These are phyloP conservation scores for Vaccinium macrocarpon DNA, from an alignment of 148 eudicot species.

Conservation along the genomic window DNA sequence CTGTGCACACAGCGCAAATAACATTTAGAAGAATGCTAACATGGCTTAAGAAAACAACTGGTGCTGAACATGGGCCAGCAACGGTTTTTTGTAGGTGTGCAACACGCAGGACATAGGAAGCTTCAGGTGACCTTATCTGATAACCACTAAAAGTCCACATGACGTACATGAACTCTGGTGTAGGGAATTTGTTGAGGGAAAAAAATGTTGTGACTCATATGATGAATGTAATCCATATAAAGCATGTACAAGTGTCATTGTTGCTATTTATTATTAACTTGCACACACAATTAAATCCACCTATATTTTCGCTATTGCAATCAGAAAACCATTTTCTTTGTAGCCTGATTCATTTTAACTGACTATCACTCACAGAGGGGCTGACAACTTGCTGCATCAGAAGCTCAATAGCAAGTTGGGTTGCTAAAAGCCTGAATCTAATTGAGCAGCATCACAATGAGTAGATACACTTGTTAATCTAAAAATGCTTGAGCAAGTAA, in stretches of 20 bases:
- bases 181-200: neutral
- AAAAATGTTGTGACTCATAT: neutral
- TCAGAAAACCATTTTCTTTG: neutral
- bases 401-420: neutral
- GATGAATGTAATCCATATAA: neutral
- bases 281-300: neutral
- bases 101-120: neutral
- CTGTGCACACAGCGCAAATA: neutral
- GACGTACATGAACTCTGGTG: neutral
- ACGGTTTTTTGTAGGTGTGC: neutral
- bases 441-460: neutral
- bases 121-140: neutral
- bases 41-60: neutral
- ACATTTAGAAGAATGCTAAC: neutral
- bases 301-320: neutral
- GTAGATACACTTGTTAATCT: neutral
- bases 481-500: neutral
- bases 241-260: neutral
- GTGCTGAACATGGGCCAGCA: neutral
- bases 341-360: neutral
- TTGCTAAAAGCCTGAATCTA: neutral
- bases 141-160: neutral
- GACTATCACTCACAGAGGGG: neutral
- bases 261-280: slow-evolving; percentile 1
- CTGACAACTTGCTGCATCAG: neutral